Base-by-base conservation (phyloP, 2,329 filamentous ascomycete species). In the Penicillium sp. region DNA sequence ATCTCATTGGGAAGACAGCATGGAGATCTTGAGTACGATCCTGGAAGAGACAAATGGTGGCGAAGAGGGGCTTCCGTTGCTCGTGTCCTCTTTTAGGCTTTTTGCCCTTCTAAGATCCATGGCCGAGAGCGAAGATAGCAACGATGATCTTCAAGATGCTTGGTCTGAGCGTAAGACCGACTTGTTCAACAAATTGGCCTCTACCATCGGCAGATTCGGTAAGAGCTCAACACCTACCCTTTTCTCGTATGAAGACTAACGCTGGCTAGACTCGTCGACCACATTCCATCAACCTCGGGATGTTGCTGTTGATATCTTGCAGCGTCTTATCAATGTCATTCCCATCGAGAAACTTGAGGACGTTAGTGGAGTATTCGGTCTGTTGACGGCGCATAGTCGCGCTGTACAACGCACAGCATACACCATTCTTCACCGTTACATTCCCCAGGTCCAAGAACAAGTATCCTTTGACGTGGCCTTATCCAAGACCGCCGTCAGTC, bases 91-190 rank as follows among this genome's bases (percentile, higher is more conserved):
- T 0, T 74, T 96, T 24, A 86, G 84, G 63, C 74, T 97, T 0
- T 82, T 86, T 52, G 76, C 76, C 13, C 75, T 76, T 0, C 66
- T 97, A 2, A 80, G 83, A 54, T 75, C 74, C 2, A 69, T 92
- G 0, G 70, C 72, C 1, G 63, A 63, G 7, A 76, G 82, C 15
- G 86, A 91, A 15, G 42, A 49, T 8, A 78, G 85, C 2, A 96
- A 95, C 55, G 92, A 97, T 55, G 92, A 97, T 65, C 77, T 96
- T 0, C 72, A 83, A 12, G 91, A 96, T 61, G 82, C 83, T 0
- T 79, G 92, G 63, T 79, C 79, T 45, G 79, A 84, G 10, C 78
- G 79, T 8, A 75, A 80, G n/a, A 69, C 78, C 15, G 67, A 70
- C 0, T 79, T 86, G 0, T 78, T 95, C 18, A 82, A 82, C 52